Evolutionary conservation across 176 grass and related monocot genomes (phyloP).

Genomic region (Ananas comosus): DNA sequence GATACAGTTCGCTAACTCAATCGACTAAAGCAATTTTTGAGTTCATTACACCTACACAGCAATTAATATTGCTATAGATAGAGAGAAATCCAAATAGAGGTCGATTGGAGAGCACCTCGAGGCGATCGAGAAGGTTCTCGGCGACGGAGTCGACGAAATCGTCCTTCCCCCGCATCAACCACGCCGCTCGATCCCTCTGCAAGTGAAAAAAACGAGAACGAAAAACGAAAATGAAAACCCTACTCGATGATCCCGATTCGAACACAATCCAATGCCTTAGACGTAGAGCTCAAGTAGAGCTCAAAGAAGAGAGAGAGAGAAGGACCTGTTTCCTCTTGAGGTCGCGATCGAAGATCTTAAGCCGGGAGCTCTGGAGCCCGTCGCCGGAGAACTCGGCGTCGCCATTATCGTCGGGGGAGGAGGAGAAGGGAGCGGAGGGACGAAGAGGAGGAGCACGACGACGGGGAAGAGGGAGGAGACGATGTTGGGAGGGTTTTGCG

Average conservation of each 20-base stretch:
- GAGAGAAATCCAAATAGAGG: not conserved
- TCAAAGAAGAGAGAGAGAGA: not conserved
- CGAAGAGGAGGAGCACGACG: slow-evolving; percentile 12
- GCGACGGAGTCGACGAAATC: slow-evolving; percentile 45
- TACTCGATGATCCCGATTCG: not conserved
- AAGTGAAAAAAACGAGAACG: not conserved
- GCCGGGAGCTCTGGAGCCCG: slow-evolving; percentile 18
- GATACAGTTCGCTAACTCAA: too few species aligned
- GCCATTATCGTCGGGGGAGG: not conserved
- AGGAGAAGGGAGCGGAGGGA: slow-evolving; percentile 20
- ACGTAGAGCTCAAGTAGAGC: not conserved
- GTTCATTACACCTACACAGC: not conserved
- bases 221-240: too few species aligned
- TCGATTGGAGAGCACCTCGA: slow-evolving; percentile 21
- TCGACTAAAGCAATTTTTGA: too few species aligned
- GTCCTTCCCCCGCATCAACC: slow-evolving; percentile 52
- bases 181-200: slow-evolving; percentile 81
- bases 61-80: not conserved
- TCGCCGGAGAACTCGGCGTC: slow-evolving; percentile 14
- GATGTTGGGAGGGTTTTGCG: not conserved
- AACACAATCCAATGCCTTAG: too few species aligned
- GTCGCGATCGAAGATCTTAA: slow-evolving; percentile 88
- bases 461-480: not conserved
- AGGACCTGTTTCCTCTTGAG: slow-evolving; percentile 40
- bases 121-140: slow-evolving; percentile 79